These are phyloP conservation scores for Cyberlindnera veronae DNA, from an alignment of 805 yeast genomes.

Conservation along the genomic window DNA sequence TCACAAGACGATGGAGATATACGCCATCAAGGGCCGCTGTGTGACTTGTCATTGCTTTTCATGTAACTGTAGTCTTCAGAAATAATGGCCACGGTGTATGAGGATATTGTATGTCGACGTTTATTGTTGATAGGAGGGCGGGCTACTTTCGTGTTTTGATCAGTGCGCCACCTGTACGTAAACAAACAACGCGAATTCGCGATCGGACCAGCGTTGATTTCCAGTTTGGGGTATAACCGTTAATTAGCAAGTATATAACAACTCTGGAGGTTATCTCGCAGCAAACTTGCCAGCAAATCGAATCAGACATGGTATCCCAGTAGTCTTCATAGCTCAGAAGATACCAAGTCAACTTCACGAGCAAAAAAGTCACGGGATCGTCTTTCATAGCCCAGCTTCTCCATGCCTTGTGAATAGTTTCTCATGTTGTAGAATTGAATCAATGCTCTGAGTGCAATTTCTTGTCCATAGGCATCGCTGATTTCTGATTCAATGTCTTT, in stretches of 20 bases:
- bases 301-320: no score
- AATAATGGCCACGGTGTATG: no score
- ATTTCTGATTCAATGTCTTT: conserved; percentile 72
- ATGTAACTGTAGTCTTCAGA: no score
- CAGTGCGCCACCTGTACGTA: conserved; percentile 5
- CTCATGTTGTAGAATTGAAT: conserved; percentile 71
- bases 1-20: conserved; percentile 21
- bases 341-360: conserved; percentile 33
- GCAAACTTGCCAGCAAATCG: no score
- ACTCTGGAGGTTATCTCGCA: no score
- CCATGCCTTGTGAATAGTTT: conserved; percentile 51
- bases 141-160: neutral
- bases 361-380: conserved; percentile 40
- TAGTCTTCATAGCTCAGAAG: conserved; percentile 3
- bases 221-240: neutral
- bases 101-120: no score
- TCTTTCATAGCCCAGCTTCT: conserved; percentile 51
- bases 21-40: conserved; percentile 8
- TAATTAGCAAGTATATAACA: neutral
- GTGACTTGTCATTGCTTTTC: conserved; percentile 1
- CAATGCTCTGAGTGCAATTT: conserved; percentile 75
- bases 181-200: conserved; percentile 7
- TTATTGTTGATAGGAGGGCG: no score
- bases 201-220: no score
- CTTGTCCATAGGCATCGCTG: conserved; percentile 78